Evolutionary conservation across 352 stramenopile genomes (phyloP), one percentile per base, ranked within the genome.

Genomic region (Phytophthora kernoviae): DNA sequence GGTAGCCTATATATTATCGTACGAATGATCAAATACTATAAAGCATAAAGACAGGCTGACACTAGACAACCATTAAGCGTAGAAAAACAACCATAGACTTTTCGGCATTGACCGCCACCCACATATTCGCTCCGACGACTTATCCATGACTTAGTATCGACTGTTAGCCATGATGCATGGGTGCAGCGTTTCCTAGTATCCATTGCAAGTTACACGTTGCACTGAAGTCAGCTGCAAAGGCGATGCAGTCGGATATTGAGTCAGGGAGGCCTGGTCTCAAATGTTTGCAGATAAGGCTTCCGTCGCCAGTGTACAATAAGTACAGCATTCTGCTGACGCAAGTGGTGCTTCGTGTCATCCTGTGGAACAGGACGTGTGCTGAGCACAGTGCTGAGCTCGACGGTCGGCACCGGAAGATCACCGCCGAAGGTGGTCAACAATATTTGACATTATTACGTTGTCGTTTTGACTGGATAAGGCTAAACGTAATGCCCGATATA

Each of bases 1-100:
- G 34, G 18, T 8, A 43, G n/a, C 37, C 6, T 63, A 67, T 54
- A 54, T 54, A 63, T 44, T 63, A 67, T 57, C 21, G 54, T 34
- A 42, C 10, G 52, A 49, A 15, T 43, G 18, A 21, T 4, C 6
- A 11, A 21, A 43, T 9, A 43, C 14, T 43, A 43, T 43, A 41
- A 41, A 41, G 9, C 34, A 12, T 17, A 15, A 41, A 15, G 34
- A 41, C 34, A 41, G 34, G 34, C 34, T 17, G 34, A 4, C 34
- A 4, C 15, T 2, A 43, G 14, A 21, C 37, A 18, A 43, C 37
- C 5, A 32, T 2, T 17, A 47, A 32, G 41, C 41, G 12, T 32
- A 33, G 20, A 32, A 47, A 33, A 47, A 47, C 41, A 1, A 33
- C 6, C 24, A 47, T 27, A 47, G 41, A 47, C 41, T 33, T 33